phyloP scores from a whole-genome alignment of 257 asterid genomes.

The Ligustrum vulgare region DNA sequence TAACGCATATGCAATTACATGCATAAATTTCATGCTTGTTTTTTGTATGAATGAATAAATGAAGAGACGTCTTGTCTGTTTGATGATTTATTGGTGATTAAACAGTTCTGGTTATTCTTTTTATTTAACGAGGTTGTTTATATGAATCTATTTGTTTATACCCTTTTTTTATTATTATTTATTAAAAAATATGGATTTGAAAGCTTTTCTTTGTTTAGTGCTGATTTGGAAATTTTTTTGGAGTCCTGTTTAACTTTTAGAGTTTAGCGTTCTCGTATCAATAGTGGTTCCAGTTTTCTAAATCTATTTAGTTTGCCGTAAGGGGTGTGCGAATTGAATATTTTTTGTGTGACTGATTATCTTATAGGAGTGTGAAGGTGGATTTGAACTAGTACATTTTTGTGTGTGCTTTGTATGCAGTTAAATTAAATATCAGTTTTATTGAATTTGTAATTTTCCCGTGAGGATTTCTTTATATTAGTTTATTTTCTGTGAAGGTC shows the following conservation, averaged over 20 bases:
- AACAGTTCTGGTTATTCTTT: not conserved
- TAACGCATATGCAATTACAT: not conserved
- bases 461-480: not conserved
- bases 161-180: not conserved
- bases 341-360: not conserved
- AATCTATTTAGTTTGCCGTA: not conserved
- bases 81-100: constrained; percentile 9
- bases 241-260: not conserved
- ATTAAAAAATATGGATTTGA: not conserved
- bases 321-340: not conserved
- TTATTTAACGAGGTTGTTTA: not conserved
- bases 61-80: not conserved
- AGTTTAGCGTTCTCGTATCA: not conserved
- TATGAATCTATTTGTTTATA: constrained; percentile 22
- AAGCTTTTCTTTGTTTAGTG: not conserved
- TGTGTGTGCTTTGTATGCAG: not conserved
- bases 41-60: constrained; percentile 10
- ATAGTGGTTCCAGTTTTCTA: not conserved
- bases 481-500: not conserved
- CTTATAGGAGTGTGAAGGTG: not conserved
- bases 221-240: not conserved
- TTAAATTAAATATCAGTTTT: not conserved
- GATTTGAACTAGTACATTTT: not conserved
- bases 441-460: not conserved
- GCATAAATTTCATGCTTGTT: constrained; percentile 3